Percentiles rank a stretch among this genome's conserved stretches.
Evolutionary conservation across 108 stramenopile species (phyloP).

Genomic region (Cyclostephanos tholiformis): DNA sequence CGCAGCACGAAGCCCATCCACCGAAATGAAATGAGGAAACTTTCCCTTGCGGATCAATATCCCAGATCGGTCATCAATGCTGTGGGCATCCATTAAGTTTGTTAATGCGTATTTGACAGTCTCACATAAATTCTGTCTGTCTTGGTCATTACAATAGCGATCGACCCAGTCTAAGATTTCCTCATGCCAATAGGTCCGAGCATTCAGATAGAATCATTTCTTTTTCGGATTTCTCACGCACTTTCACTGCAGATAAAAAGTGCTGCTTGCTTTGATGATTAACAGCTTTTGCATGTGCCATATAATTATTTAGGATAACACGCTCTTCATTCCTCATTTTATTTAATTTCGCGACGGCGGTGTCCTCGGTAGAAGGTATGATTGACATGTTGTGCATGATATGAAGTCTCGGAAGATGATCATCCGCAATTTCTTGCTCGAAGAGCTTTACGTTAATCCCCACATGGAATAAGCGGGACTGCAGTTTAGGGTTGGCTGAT

Average conservation of each 20-base stretch:
- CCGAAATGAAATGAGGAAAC: constrained; percentile 51
- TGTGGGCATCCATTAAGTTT: constrained; percentile 8
- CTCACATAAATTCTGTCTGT: constrained; percentile 46
- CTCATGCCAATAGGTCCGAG: constrained; percentile 61
- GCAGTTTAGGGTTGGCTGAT: not conserved
- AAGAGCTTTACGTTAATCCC: constrained; percentile 57
- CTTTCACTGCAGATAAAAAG: constrained; percentile 12
- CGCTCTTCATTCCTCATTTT: constrained; percentile 43
- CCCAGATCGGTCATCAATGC: constrained; percentile 8
- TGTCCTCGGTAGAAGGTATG: constrained; percentile 16
- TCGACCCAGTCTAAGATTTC: constrained; percentile 46
- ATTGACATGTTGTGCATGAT: constrained; percentile 55
- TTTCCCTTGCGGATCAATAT: constrained; percentile 24
- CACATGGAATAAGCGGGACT: constrained; percentile 23
- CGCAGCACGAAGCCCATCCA: constrained; percentile 49
- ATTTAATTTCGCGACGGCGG: constrained; percentile 8
- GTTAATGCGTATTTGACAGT: constrained; percentile 42
- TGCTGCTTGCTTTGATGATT: constrained; percentile 42
- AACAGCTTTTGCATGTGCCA: constrained; percentile 36
- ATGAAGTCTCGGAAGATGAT: constrained; percentile 64
- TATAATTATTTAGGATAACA: constrained; percentile 49
- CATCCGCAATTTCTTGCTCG: constrained; percentile 58
- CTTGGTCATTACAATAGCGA: constrained; percentile 35
- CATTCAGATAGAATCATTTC: constrained; percentile 25
- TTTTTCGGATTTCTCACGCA: constrained; percentile 26